A percentile compares a stretch with the other conserved stretches of the same genome.
These are phyloP conservation scores for Sanghuangporus baumii DNA, from an alignment of 1,284 basidiomycete species.

Conservation along the genomic window DNA sequence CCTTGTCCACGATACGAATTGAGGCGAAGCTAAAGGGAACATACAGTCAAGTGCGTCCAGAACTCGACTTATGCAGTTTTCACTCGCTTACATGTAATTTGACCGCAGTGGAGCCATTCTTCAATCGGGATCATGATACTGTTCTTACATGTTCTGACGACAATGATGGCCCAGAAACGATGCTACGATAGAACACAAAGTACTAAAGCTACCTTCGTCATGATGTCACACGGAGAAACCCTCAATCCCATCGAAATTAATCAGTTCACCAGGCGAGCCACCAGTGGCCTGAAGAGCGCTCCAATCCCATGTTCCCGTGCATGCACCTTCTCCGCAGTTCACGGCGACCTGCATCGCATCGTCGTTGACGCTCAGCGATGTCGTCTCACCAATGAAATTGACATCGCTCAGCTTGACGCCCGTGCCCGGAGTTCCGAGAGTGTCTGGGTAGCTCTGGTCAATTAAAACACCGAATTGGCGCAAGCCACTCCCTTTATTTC, in stretches of 20 bases:
- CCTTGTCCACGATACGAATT: no score
- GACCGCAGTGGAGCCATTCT: no score
- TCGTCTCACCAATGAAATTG: constrained; percentile 27
- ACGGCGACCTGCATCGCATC: constrained; percentile 34
- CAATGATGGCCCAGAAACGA: no score
- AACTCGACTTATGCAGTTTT: no score
- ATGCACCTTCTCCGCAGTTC: constrained; percentile 41
- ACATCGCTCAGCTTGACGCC: constrained; percentile 30
- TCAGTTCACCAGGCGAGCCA: constrained; percentile 35
- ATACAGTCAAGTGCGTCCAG: no score
- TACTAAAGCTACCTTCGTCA: background rate
- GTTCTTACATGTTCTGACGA: no score
- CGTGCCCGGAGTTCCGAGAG: constrained; percentile 41
- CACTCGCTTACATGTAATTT: no score
- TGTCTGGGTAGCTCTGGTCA: constrained; percentile 41
- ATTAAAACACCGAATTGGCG: constrained; percentile 41
- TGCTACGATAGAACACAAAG: no score
- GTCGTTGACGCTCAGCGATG: constrained; percentile 31
- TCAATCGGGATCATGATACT: no score
- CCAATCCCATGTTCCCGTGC: constrained; percentile 50
- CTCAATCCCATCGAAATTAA: constrained; percentile 31
- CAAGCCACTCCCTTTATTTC: constrained; percentile 37
- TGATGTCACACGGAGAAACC: constrained; percentile 30
- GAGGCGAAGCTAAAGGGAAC: no score
- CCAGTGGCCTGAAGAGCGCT: constrained; percentile 39